Percentiles rank a stretch among this genome's conserved stretches.
Conservation (phyloP, 2,329 filamentous ascomycete species). For the Paecilomyces fulvus region DNA sequence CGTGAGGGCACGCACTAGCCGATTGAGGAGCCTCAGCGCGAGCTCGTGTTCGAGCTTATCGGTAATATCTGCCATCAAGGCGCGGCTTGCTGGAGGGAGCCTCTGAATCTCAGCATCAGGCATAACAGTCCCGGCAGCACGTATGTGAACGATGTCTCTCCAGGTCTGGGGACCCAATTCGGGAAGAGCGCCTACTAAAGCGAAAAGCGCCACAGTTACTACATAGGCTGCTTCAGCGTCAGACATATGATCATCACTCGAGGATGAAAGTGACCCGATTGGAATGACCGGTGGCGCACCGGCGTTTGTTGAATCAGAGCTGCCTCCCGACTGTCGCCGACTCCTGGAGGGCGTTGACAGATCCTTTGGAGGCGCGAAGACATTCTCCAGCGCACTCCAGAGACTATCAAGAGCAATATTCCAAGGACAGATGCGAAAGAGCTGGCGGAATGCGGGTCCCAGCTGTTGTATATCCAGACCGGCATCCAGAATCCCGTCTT, state of each 20-base stretch:
- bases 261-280: constrained; percentile 18
- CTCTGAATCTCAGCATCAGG: constrained; percentile 30
- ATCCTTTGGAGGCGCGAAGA: constrained; percentile 32
- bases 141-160: constrained; percentile 35
- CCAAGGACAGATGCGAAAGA: constrained; percentile 31
- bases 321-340: constrained; percentile 23
- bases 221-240: constrained; percentile 33
- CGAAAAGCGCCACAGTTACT: constrained; percentile 28
- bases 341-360: constrained; percentile 20
- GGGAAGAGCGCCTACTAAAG: constrained; percentile 30
- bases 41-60: constrained; percentile 45
- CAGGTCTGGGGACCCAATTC: constrained; percentile 27
- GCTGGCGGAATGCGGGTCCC: constrained; percentile 24
- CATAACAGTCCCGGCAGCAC: constrained; percentile 29
- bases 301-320: constrained; percentile 15
- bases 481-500: constrained; percentile 2
- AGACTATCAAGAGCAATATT: constrained; percentile 34
- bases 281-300: constrained; percentile 15
- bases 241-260: constrained; percentile 24
- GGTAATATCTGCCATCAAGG: constrained; percentile 23
- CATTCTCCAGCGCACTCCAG: constrained; percentile 31
- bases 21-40: constrained; percentile 42
- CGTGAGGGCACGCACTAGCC: constrained; percentile 42
- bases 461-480: constrained; percentile 23
- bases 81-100: constrained; percentile 18